Conservation (phyloP, 2,329 filamentous ascomycete genomes). For the Mycosphaerella sp. region DNA sequence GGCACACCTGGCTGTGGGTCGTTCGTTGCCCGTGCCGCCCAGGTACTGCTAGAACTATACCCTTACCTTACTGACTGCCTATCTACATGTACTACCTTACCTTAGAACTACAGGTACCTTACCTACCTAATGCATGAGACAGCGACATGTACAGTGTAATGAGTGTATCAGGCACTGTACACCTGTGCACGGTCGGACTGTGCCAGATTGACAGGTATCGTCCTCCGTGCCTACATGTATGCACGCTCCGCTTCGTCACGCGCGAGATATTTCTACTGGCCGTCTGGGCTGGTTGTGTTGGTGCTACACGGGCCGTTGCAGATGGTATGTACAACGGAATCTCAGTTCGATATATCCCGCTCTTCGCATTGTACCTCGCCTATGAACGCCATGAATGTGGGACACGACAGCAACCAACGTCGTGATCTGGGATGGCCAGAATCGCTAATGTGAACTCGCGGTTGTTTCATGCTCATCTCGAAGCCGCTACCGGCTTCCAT, state of each 20-base stretch:
- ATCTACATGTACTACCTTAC: no score
- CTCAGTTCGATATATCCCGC: conserved; percentile 2
- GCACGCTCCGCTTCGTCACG: not conserved
- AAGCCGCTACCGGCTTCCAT: conserved; percentile 45
- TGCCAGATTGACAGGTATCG: not conserved
- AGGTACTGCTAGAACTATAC: no score
- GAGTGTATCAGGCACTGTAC: no score
- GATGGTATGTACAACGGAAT: conserved; percentile 8
- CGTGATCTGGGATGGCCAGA: not conserved
- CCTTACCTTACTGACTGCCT: no score
- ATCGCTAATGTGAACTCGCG: not conserved
- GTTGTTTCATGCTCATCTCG: conserved; percentile 27
- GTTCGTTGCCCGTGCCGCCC: no score
- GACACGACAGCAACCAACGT: conserved; percentile 5
- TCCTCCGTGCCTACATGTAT: not conserved
- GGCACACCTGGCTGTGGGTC: no score
- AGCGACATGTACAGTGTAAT: no score
- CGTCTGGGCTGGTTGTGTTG: not conserved
- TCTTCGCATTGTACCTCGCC: not conserved
- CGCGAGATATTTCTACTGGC: not conserved
- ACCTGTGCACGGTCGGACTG: no score
- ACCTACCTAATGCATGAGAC: no score
- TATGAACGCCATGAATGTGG: not conserved
- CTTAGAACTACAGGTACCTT: no score
- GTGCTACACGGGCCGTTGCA: not conserved